Conservation (phyloP, 2,329 filamentous ascomycete species). For the Thermochaetoides dissita region DNA sequence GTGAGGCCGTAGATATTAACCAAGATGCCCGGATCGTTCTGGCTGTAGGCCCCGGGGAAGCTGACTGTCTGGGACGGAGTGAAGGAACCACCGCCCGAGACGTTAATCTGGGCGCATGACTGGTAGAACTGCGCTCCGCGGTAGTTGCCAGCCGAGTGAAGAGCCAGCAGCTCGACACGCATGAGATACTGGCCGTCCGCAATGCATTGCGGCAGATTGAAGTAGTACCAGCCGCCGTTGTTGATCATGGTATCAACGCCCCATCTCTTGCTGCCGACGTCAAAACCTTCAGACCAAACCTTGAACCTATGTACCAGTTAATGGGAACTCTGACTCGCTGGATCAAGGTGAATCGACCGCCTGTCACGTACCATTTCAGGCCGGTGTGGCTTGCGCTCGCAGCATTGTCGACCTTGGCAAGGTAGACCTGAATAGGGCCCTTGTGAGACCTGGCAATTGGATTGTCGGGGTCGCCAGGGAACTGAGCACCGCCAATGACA, state of each 20-base stretch:
- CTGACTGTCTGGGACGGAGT: conserved; percentile 24
- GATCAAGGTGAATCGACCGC: too few relatives aligned
- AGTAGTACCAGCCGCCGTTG: conserved; percentile 31
- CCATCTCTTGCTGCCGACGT: conserved; percentile 30
- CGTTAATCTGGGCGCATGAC: conserved; percentile 28
- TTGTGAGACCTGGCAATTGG: conserved; percentile 42
- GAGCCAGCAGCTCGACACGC: conserved; percentile 38
- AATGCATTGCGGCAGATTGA: conserved; percentile 36
- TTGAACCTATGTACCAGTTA: conserved; percentile 27
- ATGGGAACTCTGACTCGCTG: neutral
- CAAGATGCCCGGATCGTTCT: conserved; percentile 29
- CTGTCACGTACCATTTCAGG: conserved; percentile 25
- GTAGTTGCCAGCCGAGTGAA: conserved; percentile 31
- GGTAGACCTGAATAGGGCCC: conserved; percentile 38
- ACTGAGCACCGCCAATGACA: conserved; percentile 38
- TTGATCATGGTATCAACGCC: conserved; percentile 32
- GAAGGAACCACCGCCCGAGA: conserved; percentile 25
- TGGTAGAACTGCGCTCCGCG: conserved; percentile 30
- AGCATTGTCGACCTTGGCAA: conserved; percentile 39
- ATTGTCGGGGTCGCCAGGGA: conserved; percentile 33
- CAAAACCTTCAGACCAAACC: conserved; percentile 36
- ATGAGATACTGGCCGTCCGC: conserved; percentile 41
- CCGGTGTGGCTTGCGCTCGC: conserved; percentile 27
- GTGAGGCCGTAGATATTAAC: conserved; percentile 32
- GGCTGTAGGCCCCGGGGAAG: conserved; percentile 32